Evolutionary conservation across 257 asterid species (phyloP).

Genomic region (Petunia secreta): DNA sequence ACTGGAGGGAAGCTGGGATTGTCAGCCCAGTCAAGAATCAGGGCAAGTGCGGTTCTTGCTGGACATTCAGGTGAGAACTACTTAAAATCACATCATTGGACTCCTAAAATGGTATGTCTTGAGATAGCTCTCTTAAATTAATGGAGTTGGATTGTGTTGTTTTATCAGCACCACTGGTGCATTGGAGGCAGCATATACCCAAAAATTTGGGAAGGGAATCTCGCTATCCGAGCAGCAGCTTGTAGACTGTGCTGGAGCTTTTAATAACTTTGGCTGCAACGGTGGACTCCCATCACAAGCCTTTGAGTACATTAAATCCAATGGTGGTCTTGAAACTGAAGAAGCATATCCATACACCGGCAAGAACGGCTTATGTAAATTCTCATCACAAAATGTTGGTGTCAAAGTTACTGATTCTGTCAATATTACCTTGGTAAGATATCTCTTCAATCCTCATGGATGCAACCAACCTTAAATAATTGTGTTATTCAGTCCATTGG

Average conservation of each 20-base stretch:
- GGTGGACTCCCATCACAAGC: constrained; percentile 99
- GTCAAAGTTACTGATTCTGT: constrained; percentile 71
- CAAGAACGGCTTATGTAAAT: constrained; percentile 69
- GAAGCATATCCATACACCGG: constrained; percentile 85
- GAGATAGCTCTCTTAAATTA: background rate
- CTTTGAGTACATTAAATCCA: constrained; percentile 87
- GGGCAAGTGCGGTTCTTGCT: constrained; percentile 95
- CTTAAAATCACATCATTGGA: constrained; percentile 11
- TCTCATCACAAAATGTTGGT: constrained; percentile 67
- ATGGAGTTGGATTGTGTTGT: background rate
- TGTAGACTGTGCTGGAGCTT: constrained; percentile 94
- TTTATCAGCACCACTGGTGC: constrained; percentile 92
- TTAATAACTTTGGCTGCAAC: constrained; percentile 91
- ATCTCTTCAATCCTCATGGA: background rate
- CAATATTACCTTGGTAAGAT: constrained; percentile 84
- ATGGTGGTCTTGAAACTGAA: constrained; percentile 92
- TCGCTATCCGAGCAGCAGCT: constrained; percentile 98
- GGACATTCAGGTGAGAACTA: constrained; percentile 87
- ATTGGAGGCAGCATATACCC: constrained; percentile 91
- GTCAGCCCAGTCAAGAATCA: constrained; percentile 89
- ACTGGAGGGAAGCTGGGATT: constrained; percentile 88
- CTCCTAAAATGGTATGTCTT: background rate
- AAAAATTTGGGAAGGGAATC: constrained; percentile 73
- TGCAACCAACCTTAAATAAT: background rate
- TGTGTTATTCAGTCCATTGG: background rate